A percentile compares a stretch with the other conserved stretches of the same genome.
Evolutionary conservation across 2,329 filamentous ascomycete species (phyloP).

Genomic region (Orbilia quercus): DNA sequence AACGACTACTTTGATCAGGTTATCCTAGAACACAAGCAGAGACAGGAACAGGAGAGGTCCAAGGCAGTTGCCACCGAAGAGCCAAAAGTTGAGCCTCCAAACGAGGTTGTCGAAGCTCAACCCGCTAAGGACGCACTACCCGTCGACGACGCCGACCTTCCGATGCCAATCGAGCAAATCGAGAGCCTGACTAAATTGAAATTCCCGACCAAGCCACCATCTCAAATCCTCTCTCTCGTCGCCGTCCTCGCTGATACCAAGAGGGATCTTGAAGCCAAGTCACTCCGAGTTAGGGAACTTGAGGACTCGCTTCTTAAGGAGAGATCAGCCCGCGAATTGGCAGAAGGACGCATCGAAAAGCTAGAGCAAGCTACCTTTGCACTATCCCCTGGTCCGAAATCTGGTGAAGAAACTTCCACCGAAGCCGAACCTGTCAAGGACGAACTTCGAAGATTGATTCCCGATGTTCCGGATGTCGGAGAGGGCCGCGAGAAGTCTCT

Average conservation of each 20-base stretch:
- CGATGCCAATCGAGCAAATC: conserved; percentile 69
- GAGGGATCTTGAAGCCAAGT: conserved; percentile 86
- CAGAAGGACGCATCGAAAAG: conserved; percentile 68
- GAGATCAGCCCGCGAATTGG: conserved; percentile 80
- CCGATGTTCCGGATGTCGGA: conserved; percentile 57
- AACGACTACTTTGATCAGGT: conserved; percentile 82
- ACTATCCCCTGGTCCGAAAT: conserved; percentile 67
- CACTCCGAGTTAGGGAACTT: conserved; percentile 79
- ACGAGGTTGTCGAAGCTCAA: conserved; percentile 15
- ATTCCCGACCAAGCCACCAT: conserved; percentile 68
- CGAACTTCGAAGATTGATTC: conserved; percentile 58
- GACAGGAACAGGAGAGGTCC: conserved; percentile 9
- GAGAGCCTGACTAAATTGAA: conserved; percentile 64
- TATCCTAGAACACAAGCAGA: conserved; percentile 64
- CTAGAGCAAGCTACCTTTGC: conserved; percentile 77
- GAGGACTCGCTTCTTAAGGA: conserved; percentile 83
- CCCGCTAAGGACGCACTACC: conserved; percentile 19
- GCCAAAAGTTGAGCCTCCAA: conserved; percentile 1
- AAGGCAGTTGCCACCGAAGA: conserved; percentile 19
- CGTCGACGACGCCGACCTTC: conserved; percentile 38
- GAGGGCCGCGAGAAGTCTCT: conserved; percentile 60
- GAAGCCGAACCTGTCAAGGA: conserved; percentile 61
- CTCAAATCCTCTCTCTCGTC: conserved; percentile 84
- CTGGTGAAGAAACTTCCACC: conserved; percentile 58
- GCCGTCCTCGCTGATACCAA: conserved; percentile 86